Conservation (phyloP, 1,139 yeast species). For the Taiozyma sp. region DNA sequence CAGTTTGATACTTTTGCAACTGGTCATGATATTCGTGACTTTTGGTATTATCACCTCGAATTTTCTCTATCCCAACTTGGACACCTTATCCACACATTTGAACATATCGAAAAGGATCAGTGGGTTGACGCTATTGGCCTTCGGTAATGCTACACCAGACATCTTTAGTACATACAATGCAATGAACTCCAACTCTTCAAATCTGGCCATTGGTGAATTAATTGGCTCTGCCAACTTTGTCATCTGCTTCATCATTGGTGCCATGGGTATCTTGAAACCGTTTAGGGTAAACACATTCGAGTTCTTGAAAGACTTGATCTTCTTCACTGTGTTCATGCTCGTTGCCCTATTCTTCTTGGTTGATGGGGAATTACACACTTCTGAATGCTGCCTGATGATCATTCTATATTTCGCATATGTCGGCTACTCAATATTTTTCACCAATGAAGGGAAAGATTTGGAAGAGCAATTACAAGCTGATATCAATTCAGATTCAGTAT, state of each 20-base stretch:
- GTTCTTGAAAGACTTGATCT: constrained; percentile 38
- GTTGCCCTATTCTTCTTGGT: constrained; percentile 39
- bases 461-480: constrained; percentile 3
- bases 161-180: constrained; percentile 81
- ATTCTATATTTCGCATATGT: constrained; percentile 35
- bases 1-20: background rate
- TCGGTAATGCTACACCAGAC: constrained; percentile 94
- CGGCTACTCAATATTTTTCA: constrained; percentile 22
- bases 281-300: constrained; percentile 44
- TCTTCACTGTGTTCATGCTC: constrained; percentile 30
- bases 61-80: constrained; percentile 68
- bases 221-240: constrained; percentile 82
- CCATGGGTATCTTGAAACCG: constrained; percentile 65
- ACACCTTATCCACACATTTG: constrained; percentile 51
- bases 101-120: constrained; percentile 73
- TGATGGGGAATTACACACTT: constrained; percentile 43
- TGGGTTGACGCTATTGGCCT: constrained; percentile 81
- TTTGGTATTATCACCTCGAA: constrained; percentile 75
- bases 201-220: constrained; percentile 83
- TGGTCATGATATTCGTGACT: constrained; percentile 32
- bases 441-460: constrained; percentile 10
- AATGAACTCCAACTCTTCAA: constrained; percentile 57
- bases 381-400: constrained; percentile 43
- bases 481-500: background rate
- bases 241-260: constrained; percentile 69